phyloP scores from a whole-genome alignment of 2,329 filamentous ascomycete genomes.

The Pseudocercospora cruenta region DNA sequence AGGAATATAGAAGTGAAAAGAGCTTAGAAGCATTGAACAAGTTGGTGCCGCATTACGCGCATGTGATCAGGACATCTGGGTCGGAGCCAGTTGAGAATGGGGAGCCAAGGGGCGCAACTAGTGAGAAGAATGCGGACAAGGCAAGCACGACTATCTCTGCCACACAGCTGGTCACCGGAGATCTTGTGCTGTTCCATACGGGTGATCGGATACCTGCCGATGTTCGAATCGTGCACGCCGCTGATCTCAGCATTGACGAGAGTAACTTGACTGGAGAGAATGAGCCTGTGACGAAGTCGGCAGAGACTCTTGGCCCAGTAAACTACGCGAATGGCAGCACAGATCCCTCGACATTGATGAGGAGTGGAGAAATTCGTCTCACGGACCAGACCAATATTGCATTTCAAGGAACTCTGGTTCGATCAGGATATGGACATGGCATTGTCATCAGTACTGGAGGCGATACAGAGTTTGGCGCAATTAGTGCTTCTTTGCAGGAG shows the following conservation, averaged over 20 bases:
- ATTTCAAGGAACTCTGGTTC: conserved; percentile 96
- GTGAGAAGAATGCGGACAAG: conserved; percentile 65
- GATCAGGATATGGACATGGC: conserved; percentile 91
- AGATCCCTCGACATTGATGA: conserved; percentile 19
- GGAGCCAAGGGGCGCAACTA: conserved; percentile 57
- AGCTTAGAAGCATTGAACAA: conserved; percentile 93
- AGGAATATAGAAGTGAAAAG: conserved; percentile 97
- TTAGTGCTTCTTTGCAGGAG: conserved; percentile 88
- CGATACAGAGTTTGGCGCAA: conserved; percentile 92
- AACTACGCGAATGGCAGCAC: conserved; percentile 30
- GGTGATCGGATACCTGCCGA: conserved; percentile 96
- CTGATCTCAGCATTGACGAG: conserved; percentile 90
- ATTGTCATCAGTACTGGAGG: conserved; percentile 96
- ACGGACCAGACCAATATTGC: conserved; percentile 87
- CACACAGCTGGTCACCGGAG: conserved; percentile 83
- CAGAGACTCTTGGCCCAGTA: conserved; percentile 58
- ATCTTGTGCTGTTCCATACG: conserved; percentile 90
- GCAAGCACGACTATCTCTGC: conserved; percentile 85
- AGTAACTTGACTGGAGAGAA: conserved; percentile 98
- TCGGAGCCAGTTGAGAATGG: conserved; percentile 41
- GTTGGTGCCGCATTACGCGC: conserved; percentile 91
- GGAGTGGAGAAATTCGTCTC: conserved; percentile 66
- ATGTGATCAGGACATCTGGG: conserved; percentile 71
- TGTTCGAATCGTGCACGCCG: conserved; percentile 86
- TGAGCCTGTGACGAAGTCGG: conserved; percentile 80